These are phyloP conservation scores for Cucumis melo DNA, from an alignment of 306 rosid genomes.

Conservation along the genomic window DNA sequence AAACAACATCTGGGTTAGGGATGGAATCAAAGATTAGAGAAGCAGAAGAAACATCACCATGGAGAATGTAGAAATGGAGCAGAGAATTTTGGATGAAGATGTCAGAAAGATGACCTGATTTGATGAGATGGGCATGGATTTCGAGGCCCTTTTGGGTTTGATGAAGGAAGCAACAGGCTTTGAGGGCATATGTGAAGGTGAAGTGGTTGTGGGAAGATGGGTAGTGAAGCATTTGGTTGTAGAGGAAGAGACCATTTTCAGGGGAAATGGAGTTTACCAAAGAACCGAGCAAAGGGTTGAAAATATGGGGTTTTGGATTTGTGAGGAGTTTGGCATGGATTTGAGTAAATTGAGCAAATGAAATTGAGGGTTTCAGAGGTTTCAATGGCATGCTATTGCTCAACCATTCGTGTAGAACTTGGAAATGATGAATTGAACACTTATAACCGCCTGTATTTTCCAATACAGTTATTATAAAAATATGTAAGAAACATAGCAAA, in stretches of 20 bases:
- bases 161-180: slow-evolving; percentile 32
- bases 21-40: slow-evolving; percentile 31
- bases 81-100: slow-evolving; percentile 50
- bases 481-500: too few relatives aligned
- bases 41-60: slow-evolving; percentile 34
- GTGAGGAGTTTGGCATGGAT: slow-evolving; percentile 32
- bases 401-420: not conserved
- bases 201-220: slow-evolving; percentile 52
- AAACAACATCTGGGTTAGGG: slow-evolving; percentile 46
- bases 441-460: not conserved
- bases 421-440: not conserved
- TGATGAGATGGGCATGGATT: slow-evolving; percentile 50
- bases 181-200: slow-evolving; percentile 63
- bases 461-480: too few relatives aligned
- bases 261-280: slow-evolving; percentile 28
- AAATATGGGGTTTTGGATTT: slow-evolving; percentile 34
- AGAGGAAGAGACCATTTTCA: slow-evolving; percentile 41
- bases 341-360: slow-evolving; percentile 14
- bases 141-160: slow-evolving; percentile 39
- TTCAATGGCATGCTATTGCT: not conserved
- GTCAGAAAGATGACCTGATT: slow-evolving; percentile 46
- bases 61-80: slow-evolving; percentile 40
- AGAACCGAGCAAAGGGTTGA: slow-evolving; percentile 33
- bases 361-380: not conserved
- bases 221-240: slow-evolving; percentile 47